Evolutionary conservation across 1,284 basidiomycete genomes (phyloP).

Genomic region (Termitomyces sp.): DNA sequence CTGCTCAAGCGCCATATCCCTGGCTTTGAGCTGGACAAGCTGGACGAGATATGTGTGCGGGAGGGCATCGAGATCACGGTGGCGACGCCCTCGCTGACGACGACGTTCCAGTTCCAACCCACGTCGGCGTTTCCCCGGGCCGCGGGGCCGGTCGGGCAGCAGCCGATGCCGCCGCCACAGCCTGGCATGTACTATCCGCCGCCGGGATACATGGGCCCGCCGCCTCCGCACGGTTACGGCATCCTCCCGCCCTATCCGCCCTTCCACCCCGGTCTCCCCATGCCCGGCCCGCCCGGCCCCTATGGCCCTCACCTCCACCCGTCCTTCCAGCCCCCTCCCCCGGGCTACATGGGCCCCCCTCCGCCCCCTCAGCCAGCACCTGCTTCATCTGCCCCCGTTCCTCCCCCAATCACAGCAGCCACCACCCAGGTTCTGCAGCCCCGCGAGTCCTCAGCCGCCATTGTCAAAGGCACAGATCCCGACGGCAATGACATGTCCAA

Average conservation of each 20-base stretch:
- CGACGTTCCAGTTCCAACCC: slow-evolving; percentile 35
- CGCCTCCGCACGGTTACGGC: slow-evolving; percentile 34
- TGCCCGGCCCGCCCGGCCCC: slow-evolving; percentile 42
- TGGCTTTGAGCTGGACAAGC: slow-evolving; percentile 56
- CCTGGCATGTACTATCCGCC: slow-evolving; percentile 31
- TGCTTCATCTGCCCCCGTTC: slow-evolving; percentile 14
- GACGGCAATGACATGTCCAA: slow-evolving; percentile 71
- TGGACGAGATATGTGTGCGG: slow-evolving; percentile 58
- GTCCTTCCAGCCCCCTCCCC: slow-evolving; percentile 45
- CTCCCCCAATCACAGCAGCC: neutral
- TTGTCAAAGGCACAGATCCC: slow-evolving; percentile 61
- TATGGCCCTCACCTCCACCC: slow-evolving; percentile 52
- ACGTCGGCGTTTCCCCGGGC: slow-evolving; percentile 20
- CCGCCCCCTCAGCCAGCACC: slow-evolving; percentile 20
- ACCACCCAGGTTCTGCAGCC: slow-evolving; percentile 19
- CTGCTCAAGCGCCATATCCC: slow-evolving; percentile 69
- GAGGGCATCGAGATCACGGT: slow-evolving; percentile 58
- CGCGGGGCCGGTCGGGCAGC: slow-evolving; percentile 23
- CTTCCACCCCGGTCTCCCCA: slow-evolving; percentile 35
- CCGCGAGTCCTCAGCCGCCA: slow-evolving; percentile 20
- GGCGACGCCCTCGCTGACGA: slow-evolving; percentile 22
- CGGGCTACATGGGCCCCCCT: slow-evolving; percentile 24
- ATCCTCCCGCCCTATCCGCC: slow-evolving; percentile 39
- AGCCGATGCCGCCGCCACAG: slow-evolving; percentile 27
- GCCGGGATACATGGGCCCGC: slow-evolving; percentile 33